phyloP scores from a whole-genome alignment of 257 asterid genomes.

The Eucommia ulmoides region DNA sequence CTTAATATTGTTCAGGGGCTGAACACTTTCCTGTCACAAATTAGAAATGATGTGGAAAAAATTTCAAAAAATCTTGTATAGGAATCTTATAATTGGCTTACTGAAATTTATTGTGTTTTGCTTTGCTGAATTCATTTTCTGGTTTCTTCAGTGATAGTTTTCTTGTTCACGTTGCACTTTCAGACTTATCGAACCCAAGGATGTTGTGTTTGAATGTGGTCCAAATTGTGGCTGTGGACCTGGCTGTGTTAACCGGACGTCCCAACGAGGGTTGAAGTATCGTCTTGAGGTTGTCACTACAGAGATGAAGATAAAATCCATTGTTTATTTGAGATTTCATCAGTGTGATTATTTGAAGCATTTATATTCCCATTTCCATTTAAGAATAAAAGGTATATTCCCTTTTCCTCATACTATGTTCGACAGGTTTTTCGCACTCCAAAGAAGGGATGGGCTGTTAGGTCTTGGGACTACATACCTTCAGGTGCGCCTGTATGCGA shows the following conservation, averaged over 20 bases:
- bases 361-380: too few species aligned
- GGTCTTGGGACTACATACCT: constrained; percentile 86
- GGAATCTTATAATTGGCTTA: background rate
- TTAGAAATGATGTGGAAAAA: background rate
- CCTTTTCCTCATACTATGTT: background rate
- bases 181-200: constrained; percentile 72
- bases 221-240: constrained; percentile 72
- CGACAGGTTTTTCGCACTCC: constrained; percentile 73
- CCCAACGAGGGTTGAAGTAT: constrained; percentile 40
- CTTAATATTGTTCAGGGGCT: too few species aligned
- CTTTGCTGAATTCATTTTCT: background rate
- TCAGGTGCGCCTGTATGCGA: constrained; percentile 84
- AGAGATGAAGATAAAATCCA: too few species aligned
- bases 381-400: too few species aligned
- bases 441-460: constrained; percentile 84
- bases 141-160: background rate
- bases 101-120: background rate
- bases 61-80: background rate
- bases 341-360: too few species aligned
- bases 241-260: constrained; percentile 46
- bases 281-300: constrained; percentile 67
- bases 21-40: background rate
- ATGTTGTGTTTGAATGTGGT: constrained; percentile 79
- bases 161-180: constrained; percentile 8
- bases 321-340: too few species aligned